Base-by-base conservation (phyloP, 2,329 filamentous ascomycete species). In the Venturia pyrina region DNA sequence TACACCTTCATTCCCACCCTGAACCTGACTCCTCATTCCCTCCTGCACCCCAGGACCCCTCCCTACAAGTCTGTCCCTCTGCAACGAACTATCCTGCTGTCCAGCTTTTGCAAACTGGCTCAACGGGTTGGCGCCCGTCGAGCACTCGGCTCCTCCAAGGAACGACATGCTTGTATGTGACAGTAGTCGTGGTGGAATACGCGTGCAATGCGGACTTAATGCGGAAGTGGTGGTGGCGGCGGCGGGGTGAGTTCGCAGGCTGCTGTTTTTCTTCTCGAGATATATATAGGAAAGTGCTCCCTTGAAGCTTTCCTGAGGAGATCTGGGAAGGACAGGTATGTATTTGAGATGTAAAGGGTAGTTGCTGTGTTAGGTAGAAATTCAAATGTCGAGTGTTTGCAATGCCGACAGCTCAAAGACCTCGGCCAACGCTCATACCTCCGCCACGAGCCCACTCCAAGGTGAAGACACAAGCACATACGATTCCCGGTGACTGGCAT, bases 51-150 rank as follows among this genome's bases (percentile, higher is more conserved):
- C 87, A 0, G 90, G 88, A 0, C 87, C 87, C 70, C 88, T 82
- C 68, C 90, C 91, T 67, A 90, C 87, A 68, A 98, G 82, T 67
- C 95, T 87, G 77, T 99, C 95, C 73, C 93, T 85, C 79, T 98
- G 95, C 66, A 98, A 81, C 66, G 90, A 95, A 79, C 93, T 96
- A 81, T 99, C 95, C 83, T 96, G 91, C 75, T 96, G 90, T 66
- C 95, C 91, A 78, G 97, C 93, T 79, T 99, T 99, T 69, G 93
- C 91, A 77, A 99, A 96, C 82, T 98, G 95, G 75, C 91, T 93
- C 73, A 99, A 87, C 66, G 96, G 95, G 78, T 99, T 99, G 74
- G 89, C 91, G 70, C 90, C 92, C 68, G 95, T 96, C 66, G 93
- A 98, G 83, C 95, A 99, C 81, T 98, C 95, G 72, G 93, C 90